Evolutionary conservation across 208 protist species (phyloP), one percentile per base, ranked within the genome.

Genomic region (Spongospora subterranea): DNA sequence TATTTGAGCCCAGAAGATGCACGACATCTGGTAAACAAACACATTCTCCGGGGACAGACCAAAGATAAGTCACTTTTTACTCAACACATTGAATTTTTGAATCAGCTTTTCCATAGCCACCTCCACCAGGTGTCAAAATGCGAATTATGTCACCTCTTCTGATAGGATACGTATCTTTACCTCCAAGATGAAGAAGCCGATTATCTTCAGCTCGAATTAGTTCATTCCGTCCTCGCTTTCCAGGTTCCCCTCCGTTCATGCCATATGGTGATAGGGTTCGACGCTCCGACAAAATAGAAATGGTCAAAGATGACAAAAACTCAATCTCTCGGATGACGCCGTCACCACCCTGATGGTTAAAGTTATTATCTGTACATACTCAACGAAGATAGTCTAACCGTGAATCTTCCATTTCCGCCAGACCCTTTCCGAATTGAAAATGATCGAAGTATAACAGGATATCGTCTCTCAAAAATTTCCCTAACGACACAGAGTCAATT

Each of bases 261-360:
- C 97, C 97, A 64, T 93, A 92, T 35, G 97, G 97, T 35, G 94
- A 93, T 43, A 97, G 90, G 45, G 95, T 93, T 64, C 97, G 95
- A 20, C 97, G 94, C 92, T 98, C 97, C 29, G 96, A 97, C 40
- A 98, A 92, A n/a, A 98, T 88, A 6, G 64, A 45, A 0, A 92
- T 17, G 17, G 13, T 90, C 20, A 91, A 11, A 24, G 66, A 39
- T 32, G 94, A 88, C 0, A 97, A 90, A 41, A 97, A 96, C 77
- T 98, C 71, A 50, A 98, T 90, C 65, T 97, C 97, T 71, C 97
- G 95, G 29, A 96, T 89, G 0, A 98, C 95, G 88, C 97, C 97
- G 93, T 98, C 95, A 64, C 97, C 97, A 43, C 97, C 97, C 88
- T 91, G 92, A 89, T 94, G 94, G 54, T 93, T 53, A 0, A 97